These are phyloP conservation scores for Amylocarpus encephaloides DNA, from an alignment of 2,329 filamentous ascomycete genomes.

Conservation along the genomic window DNA sequence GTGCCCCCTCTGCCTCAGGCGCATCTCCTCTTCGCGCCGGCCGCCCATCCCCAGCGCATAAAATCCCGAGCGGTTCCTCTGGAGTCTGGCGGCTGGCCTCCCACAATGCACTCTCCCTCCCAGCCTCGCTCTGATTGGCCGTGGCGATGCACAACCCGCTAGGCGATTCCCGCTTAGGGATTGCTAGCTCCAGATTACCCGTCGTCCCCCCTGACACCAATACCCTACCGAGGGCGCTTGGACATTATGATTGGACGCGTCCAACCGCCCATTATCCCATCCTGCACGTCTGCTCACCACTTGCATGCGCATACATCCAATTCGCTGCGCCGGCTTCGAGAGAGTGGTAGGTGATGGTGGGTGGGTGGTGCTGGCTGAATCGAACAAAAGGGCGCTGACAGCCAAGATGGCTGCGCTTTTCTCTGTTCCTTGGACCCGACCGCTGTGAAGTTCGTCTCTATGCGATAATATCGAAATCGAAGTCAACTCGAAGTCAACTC, in stretches of 20 bases:
- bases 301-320: background rate
- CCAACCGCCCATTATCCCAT: slow-evolving; percentile 2
- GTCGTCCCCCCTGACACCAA: background rate
- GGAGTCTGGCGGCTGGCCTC: background rate
- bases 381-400: slow-evolving; percentile 8
- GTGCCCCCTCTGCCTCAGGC: too few species aligned
- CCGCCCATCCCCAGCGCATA: too few species aligned
- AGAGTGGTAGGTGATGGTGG: background rate
- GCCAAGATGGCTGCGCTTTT: slow-evolving; percentile 8
- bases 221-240: background rate
- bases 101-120: background rate
- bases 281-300: background rate
- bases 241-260: background rate
- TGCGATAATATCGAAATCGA: background rate
- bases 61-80: background rate
- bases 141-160: background rate
- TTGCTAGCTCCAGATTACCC: background rate
- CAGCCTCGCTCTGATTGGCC: background rate
- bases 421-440: background rate
- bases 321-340: background rate
- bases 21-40: too few species aligned
- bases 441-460: background rate
- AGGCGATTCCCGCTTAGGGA: slow-evolving; percentile 3
- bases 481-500: too few species aligned
- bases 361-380: background rate